Evolutionary conservation across 495 filamentous ascomycete genomes (phyloP).

Genomic region (Penicillium paxilli): DNA sequence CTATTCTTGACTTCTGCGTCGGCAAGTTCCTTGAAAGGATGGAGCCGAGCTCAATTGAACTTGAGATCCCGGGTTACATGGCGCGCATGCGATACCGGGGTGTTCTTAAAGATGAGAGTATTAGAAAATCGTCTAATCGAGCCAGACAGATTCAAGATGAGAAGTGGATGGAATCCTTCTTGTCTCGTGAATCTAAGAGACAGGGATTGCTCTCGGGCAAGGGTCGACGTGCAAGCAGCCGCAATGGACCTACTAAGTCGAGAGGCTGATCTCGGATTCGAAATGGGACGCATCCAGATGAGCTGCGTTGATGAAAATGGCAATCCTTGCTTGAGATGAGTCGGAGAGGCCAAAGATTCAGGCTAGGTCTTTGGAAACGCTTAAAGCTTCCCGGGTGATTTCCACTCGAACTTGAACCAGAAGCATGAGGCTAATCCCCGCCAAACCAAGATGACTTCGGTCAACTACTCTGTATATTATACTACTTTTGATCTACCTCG

Average conservation of each 20-base stretch:
- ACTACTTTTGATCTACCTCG: neutral
- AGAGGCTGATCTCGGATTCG: too few relatives aligned
- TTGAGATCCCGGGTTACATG: slow-evolving; percentile 35
- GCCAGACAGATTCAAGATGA: slow-evolving; percentile 7
- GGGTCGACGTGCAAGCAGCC: neutral
- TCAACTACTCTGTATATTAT: neutral
- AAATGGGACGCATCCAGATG: too few relatives aligned
- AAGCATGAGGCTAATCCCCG: too few relatives aligned
- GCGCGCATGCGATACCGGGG: slow-evolving; percentile 17
- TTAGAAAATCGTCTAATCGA: neutral
- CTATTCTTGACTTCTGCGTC: slow-evolving; percentile 40
- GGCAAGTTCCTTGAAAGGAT: slow-evolving; percentile 35
- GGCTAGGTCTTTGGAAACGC: too few relatives aligned
- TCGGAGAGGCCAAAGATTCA: too few relatives aligned
- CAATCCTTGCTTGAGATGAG: too few relatives aligned
- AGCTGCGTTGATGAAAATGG: too few relatives aligned
- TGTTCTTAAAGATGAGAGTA: neutral
- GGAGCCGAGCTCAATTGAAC: slow-evolving; percentile 30
- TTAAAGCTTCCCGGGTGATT: too few relatives aligned
- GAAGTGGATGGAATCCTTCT: slow-evolving; percentile 6
- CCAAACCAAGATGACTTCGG: too few relatives aligned
- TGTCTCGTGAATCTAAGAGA: neutral
- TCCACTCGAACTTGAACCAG: too few relatives aligned
- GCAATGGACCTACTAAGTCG: neutral
- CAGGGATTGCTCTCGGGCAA: neutral